phyloP scores from a whole-genome alignment of 441 rosid species.

The Pelargonium hybrid region DNA sequence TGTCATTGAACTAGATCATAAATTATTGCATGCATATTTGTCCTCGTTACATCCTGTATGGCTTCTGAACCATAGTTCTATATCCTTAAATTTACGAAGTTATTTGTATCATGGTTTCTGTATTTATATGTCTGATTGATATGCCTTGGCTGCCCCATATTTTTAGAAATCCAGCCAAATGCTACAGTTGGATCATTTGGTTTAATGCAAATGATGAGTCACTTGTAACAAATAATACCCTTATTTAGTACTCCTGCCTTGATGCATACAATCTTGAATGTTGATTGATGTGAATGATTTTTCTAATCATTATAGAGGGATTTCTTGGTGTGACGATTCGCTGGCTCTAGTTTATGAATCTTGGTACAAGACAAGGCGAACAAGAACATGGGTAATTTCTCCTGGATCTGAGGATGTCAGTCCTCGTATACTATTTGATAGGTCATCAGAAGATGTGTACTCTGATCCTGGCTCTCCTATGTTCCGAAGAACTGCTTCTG shows the following conservation, averaged over 20 bases:
- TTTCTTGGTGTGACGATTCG: constrained; percentile 89
- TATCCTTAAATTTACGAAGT: too few relatives aligned
- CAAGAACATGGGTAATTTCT: constrained; percentile 79
- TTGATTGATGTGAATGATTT: constrained; percentile 12
- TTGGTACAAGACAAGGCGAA: constrained; percentile 85
- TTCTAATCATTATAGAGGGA: constrained; percentile 45
- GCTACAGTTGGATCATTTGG: too few relatives aligned
- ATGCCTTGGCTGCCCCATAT: not conserved
- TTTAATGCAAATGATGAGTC: not conserved
- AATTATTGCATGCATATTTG: not conserved
- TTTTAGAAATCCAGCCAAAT: too few relatives aligned
- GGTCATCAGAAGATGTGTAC: constrained; percentile 93
- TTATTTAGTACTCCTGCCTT: constrained; percentile 13
- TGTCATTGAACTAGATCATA: not conserved
- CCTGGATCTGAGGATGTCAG: constrained; percentile 52
- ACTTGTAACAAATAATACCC: not conserved
- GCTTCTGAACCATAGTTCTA: not conserved
- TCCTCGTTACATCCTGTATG: not conserved
- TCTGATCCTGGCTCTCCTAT: constrained; percentile 97
- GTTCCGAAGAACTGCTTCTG: constrained; percentile 70
- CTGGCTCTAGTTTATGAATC: constrained; percentile 84
- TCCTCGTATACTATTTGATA: constrained; percentile 76
- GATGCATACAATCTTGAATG: not conserved
- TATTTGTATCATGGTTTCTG: not conserved
- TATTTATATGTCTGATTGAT: not conserved